Base-by-base conservation (phyloP, 441 rosid genomes). In the Erodium moschatum region DNA sequence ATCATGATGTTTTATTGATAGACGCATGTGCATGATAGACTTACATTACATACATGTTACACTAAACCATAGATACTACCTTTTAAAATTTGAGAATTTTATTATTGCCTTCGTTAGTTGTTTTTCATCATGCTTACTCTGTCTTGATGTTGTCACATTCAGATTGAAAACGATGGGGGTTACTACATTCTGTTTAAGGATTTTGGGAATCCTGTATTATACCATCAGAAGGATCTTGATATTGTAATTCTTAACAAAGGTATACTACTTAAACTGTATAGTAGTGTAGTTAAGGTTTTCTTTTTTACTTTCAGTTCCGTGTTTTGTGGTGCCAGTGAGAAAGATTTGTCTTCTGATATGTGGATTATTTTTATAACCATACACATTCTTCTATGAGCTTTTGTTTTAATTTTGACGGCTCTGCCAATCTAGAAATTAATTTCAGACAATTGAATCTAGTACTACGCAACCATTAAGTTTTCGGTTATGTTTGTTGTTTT, bases 181-280 rank as follows among this genome's bases (percentile, higher is more conserved):
- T 69, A 76, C 81, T 93, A 72, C 79, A 70, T 89, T 52, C 72
- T 89, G 66, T 86, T 83, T 38, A 83, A 75, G 78, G 87, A 86
- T 80, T 86, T 86, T 73, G 81, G 42, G 79, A 79, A 77, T 72
- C 86, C 90, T 74, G 21, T 77, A 67, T 71, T 77, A 72, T 85
- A 77, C 79, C 74, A 76, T 68, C 85, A 81, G 69, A 82, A 77
- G 76, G 88, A 76, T 61, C 77, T 85, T 40, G 86, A 91, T 78
- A 67, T 85, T 46, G 85, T 75, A 73, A 70, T 75, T 31, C 80
- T 93, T 75, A 71, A 56, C 38, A 82, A 85, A 89, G 97, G 98
- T 93, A 77, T 76, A 69, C 69, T 58, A 18, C 69, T 58, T 68
- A 72, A 68, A 16, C 63, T 62, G 24, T 50, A 13, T 35, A 24